phyloP scores from a whole-genome alignment of 1,284 basidiomycete species.

The Apiotrichum sp. region DNA sequence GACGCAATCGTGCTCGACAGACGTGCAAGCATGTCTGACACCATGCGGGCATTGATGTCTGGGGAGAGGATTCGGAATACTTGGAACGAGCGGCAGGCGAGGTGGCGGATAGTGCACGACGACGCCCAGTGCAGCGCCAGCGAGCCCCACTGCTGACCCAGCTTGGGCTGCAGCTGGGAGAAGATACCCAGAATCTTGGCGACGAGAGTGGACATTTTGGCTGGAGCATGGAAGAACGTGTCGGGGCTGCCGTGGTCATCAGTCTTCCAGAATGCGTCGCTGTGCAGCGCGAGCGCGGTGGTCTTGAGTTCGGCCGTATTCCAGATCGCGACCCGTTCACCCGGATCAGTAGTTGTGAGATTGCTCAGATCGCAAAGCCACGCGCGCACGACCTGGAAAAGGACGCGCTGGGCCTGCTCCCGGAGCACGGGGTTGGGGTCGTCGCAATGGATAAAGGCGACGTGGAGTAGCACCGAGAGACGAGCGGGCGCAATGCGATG shows the following conservation, averaged over 20 bases:
- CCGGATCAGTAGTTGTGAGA: constrained; percentile 15
- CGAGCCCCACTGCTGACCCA: constrained; percentile 73
- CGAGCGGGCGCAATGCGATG: constrained; percentile 67
- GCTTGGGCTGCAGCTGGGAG: constrained; percentile 60
- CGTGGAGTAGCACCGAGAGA: constrained; percentile 71
- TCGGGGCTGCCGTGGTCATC: constrained; percentile 52
- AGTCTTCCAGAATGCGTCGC: constrained; percentile 62
- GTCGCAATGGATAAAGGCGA: constrained; percentile 76
- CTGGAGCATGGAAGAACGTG: constrained; percentile 44
- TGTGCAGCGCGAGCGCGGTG: constrained; percentile 50
- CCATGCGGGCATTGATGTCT: constrained; percentile 61
- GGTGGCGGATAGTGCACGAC: constrained; percentile 74
- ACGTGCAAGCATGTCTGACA: constrained; percentile 74
- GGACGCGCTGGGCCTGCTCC: constrained; percentile 62
- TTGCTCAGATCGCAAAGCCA: constrained; percentile 55
- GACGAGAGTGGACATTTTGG: constrained; percentile 67
- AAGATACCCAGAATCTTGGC: constrained; percentile 63
- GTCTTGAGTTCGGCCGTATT: constrained; percentile 53
- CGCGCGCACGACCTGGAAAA: constrained; percentile 72
- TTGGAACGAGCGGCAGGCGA: constrained; percentile 84
- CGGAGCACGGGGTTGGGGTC: constrained; percentile 66
- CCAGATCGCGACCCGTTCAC: constrained; percentile 26
- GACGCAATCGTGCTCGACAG: constrained; percentile 79
- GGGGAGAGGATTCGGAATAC: constrained; percentile 81
- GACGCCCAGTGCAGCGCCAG: constrained; percentile 80